Evolutionary conservation across 805 yeast genomes (phyloP), one percentile per base, ranked within the genome.

Genomic region (Candida succiphila): DNA sequence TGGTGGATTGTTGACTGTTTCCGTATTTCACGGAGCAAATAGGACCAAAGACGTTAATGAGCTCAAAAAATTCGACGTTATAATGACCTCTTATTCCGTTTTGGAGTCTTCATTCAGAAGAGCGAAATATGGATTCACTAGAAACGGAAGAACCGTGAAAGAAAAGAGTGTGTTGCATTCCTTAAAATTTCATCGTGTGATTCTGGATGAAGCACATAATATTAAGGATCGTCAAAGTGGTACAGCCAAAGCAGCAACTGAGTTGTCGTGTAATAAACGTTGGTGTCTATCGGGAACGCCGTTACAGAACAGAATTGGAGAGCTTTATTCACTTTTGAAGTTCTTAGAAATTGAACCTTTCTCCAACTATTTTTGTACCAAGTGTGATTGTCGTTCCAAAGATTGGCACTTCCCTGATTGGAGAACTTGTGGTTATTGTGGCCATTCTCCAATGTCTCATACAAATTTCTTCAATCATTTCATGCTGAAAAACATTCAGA

Each of bases 221-320:
- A 89, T 92, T 63, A 92, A 92, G 52, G 97, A 92, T 54, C 69
- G 97, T 37, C 87, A 87, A 35, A 78, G 92, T 34, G 89, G 89
- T 18, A 92, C 98, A 0, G 88, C 97, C 0, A 78, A 82, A 44
- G 95, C 97, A 2, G 96, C 94, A 2, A 85, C 84, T 51, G 63
- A 65, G 38, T 58, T 92, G 36, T 60, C 67, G 22, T 75, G 94
- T 8, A 63, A 75, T 33, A 84, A 86, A 46, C 61, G 94, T 42
- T 84, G 95, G 82, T 92, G 99, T 57, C 56, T 92, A 21, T 75
- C 95, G 4, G 99, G 99, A 45, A 92, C 99, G 0, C 98, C 99
- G 1, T 63, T 92, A 41, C 99, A 92, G 49, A 92, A 92, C 54
- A 67, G 97, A 41, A 88, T 92, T 49, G 98, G 98, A 29, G 99